A percentile compares a stretch with the other conserved stretches of the same genome.
phyloP scores from a whole-genome alignment of 2,329 filamentous ascomycete species.

The Fusarium humuli region DNA sequence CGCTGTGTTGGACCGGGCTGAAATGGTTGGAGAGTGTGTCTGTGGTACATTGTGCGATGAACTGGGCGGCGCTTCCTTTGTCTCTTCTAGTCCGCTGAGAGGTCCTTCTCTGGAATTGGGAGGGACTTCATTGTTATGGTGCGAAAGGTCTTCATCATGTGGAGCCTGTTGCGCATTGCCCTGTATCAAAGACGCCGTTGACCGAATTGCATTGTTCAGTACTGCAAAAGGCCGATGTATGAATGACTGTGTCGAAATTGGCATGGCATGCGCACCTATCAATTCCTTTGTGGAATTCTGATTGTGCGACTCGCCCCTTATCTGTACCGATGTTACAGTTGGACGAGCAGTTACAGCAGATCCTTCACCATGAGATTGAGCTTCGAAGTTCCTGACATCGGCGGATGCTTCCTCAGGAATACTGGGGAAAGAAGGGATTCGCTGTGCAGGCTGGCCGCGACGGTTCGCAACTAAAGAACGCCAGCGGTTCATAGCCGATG shows the following conservation, averaged over 20 bases:
- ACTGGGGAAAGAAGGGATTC: slow-evolving; percentile 23
- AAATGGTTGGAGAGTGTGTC: slow-evolving; percentile 6
- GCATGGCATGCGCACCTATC: neutral
- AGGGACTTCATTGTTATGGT: slow-evolving; percentile 4
- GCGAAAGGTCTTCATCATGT: neutral
- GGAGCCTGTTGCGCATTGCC: neutral
- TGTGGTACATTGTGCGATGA: neutral
- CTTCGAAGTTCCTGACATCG: slow-evolving; percentile 30
- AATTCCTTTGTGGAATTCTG: slow-evolving; percentile 19
- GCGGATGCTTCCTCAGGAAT: slow-evolving; percentile 29
- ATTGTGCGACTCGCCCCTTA: slow-evolving; percentile 18
- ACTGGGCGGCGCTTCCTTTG: slow-evolving; percentile 7
- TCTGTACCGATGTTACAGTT: neutral
- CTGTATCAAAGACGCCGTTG: slow-evolving; percentile 18
- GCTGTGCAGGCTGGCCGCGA: slow-evolving; percentile 19
- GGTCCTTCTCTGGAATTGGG: slow-evolving; percentile 5
- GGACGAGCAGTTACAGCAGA: slow-evolving; percentile 12
- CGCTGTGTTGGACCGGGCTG: slow-evolving; percentile 1
- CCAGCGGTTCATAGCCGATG: slow-evolving; percentile 43
- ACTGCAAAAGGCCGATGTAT: slow-evolving; percentile 19
- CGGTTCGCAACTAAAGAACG: slow-evolving; percentile 38
- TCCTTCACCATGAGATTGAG: slow-evolving; percentile 12
- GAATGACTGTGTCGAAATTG: slow-evolving; percentile 23
- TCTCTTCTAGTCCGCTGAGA: neutral
- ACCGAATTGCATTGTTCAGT: slow-evolving; percentile 19